Conservation (phyloP, 1,139 yeast genomes). For the Nakaseomyces bracarensis region DNA sequence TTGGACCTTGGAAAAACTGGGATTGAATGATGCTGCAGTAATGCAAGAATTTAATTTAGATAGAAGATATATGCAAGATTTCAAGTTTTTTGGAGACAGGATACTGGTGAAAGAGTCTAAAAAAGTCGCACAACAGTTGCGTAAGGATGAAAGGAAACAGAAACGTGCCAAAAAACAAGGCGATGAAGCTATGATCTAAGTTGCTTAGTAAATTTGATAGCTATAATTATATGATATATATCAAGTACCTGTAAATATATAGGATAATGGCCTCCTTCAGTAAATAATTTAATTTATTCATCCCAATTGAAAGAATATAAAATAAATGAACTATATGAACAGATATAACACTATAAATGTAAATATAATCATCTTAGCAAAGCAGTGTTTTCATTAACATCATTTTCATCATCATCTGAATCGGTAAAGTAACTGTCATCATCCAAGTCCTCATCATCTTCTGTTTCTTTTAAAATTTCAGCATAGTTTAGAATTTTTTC, state of each 20-base stretch:
- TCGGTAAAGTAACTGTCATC: slow-evolving; percentile 21
- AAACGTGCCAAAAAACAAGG: slow-evolving; percentile 18
- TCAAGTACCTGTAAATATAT: slow-evolving; percentile 2
- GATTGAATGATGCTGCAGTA: slow-evolving; percentile 73
- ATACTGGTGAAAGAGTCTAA: slow-evolving; percentile 40
- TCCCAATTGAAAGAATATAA: slow-evolving; percentile 1
- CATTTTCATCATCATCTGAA: slow-evolving; percentile 23
- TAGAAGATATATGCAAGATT: slow-evolving; percentile 75
- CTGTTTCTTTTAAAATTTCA: slow-evolving; percentile 34
- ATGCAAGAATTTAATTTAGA: slow-evolving; percentile 78
- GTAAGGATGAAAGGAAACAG: slow-evolving; percentile 38
- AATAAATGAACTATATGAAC: too few species aligned
- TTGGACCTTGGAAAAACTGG: slow-evolving; percentile 79
- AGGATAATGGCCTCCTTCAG: not conserved
- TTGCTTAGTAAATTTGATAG: too few species aligned
- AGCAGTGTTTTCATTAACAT: slow-evolving; percentile 11
- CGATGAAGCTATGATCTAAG: not conserved
- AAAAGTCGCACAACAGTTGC: slow-evolving; percentile 36
- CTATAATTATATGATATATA: not conserved
- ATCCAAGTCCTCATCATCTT: slow-evolving; percentile 29
- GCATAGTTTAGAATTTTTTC: slow-evolving; percentile 40
- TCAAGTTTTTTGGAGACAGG: slow-evolving; percentile 67
- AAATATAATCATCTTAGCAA: slow-evolving; percentile 8
- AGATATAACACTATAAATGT: too few species aligned
- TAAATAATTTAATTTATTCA: slow-evolving; percentile 2